Conservation (phyloP, 2,329 filamentous ascomycete genomes). For the Fusarium sp. region DNA sequence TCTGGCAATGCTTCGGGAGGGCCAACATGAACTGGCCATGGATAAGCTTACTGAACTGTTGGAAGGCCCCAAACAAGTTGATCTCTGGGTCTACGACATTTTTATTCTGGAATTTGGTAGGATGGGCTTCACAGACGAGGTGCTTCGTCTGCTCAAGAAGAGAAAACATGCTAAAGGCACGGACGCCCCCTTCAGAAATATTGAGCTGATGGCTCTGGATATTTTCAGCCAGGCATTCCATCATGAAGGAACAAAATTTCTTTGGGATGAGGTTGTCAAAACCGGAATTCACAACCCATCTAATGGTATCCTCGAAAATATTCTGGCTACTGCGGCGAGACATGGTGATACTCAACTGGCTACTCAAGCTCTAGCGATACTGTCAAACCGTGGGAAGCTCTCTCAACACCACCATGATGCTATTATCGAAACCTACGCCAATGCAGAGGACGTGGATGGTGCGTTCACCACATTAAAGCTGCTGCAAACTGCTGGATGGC, state of each 20-base stretch:
- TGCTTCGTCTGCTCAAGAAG: slow-evolving; percentile 73
- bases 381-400: slow-evolving; percentile 59
- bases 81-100: slow-evolving; percentile 81
- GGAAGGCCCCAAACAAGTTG: slow-evolving; percentile 63
- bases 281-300: slow-evolving; percentile 57
- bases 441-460: slow-evolving; percentile 67
- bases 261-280: slow-evolving; percentile 76
- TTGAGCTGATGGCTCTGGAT: slow-evolving; percentile 82
- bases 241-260: slow-evolving; percentile 71
- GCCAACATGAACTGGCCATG: slow-evolving; percentile 84
- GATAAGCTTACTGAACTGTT: slow-evolving; percentile 75
- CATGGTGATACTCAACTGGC: slow-evolving; percentile 75
- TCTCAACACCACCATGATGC: slow-evolving; percentile 80
- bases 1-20: slow-evolving; percentile 81
- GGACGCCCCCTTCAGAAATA: slow-evolving; percentile 55
- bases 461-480: slow-evolving; percentile 78
- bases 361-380: slow-evolving; percentile 71
- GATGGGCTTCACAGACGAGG: slow-evolving; percentile 79
- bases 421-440: slow-evolving; percentile 76
- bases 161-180: slow-evolving; percentile 56
- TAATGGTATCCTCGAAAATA: slow-evolving; percentile 72
- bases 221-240: slow-evolving; percentile 73
- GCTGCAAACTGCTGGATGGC: slow-evolving; percentile 68
- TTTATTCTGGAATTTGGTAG: slow-evolving; percentile 79
- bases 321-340: slow-evolving; percentile 77